A percentile compares a stretch with the other conserved stretches of the same genome.
Evolutionary conservation across 2,329 filamentous ascomycete genomes (phyloP).

Genomic region (Cytospora paraplurivora): DNA sequence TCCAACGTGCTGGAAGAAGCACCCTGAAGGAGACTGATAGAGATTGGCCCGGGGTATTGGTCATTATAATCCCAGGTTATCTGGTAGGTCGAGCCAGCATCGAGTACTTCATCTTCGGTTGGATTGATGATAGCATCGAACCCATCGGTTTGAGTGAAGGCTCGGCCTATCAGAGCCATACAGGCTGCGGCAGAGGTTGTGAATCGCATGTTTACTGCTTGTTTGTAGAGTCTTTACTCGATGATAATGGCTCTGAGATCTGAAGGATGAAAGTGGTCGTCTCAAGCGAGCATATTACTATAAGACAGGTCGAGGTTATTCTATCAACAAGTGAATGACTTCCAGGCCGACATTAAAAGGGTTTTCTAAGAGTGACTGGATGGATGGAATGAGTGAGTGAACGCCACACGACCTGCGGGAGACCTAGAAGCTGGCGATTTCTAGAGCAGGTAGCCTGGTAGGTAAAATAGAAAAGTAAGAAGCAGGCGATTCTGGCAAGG

Average conservation of each 20-base stretch:
- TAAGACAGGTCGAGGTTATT: background rate
- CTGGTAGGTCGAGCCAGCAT: constrained; percentile 51
- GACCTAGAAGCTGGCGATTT: constrained; percentile 11
- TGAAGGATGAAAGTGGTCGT: constrained; percentile 1
- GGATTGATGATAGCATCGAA: constrained; percentile 59
- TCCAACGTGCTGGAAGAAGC: constrained; percentile 45
- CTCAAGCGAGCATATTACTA: constrained; percentile 11
- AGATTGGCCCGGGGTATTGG: constrained; percentile 47
- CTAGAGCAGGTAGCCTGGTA: constrained; percentile 6
- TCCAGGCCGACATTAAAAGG: constrained; percentile 7
- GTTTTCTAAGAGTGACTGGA: constrained; percentile 20
- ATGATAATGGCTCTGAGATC: background rate
- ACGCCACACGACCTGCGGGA: constrained; percentile 14
- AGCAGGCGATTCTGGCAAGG: background rate
- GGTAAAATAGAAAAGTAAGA: background rate
- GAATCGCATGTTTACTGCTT: constrained; percentile 56
- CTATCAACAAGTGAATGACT: constrained; percentile 20
- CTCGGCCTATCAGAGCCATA: constrained; percentile 54
- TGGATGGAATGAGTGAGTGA: constrained; percentile 22
- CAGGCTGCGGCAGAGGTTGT: constrained; percentile 49
- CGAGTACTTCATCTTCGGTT: constrained; percentile 44
- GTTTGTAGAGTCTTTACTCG: constrained; percentile 25
- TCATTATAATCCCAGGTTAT: constrained; percentile 53
- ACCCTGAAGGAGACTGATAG: constrained; percentile 59
- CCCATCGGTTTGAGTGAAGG: constrained; percentile 55